phyloP scores from a whole-genome alignment of 352 stramenopile species.

The Phytophthora citrophthora region DNA sequence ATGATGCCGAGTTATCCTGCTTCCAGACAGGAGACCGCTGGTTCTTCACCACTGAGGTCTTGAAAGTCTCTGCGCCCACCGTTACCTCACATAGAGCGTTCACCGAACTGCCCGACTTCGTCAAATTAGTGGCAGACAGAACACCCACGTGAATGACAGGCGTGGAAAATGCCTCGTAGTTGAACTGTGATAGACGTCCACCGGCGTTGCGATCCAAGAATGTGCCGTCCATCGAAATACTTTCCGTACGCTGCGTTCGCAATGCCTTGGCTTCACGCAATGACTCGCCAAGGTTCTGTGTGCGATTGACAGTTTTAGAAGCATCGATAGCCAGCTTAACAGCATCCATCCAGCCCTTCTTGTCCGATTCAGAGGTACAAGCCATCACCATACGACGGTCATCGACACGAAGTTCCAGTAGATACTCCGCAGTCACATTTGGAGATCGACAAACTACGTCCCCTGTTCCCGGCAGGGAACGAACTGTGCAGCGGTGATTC shows the following conservation, averaged over 20 bases:
- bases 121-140: conserved; percentile 81
- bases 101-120: conserved; percentile 73
- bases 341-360: conserved; percentile 88
- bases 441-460: conserved; percentile 80
- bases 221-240: conserved; percentile 68
- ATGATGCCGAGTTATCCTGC: conserved; percentile 85
- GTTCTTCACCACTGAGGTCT: conserved; percentile 82
- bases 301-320: conserved; percentile 82
- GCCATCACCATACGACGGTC: conserved; percentile 85
- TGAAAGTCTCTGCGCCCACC: conserved; percentile 82
- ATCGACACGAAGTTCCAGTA: conserved; percentile 78
- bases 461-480: conserved; percentile 60
- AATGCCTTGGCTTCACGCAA: conserved; percentile 59
- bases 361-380: conserved; percentile 84
- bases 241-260: conserved; percentile 69
- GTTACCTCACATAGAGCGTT: conserved; percentile 87
- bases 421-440: conserved; percentile 71
- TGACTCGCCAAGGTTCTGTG: conserved; percentile 57
- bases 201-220: conserved; percentile 74
- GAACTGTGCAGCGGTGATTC: conserved; percentile 78
- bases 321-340: conserved; percentile 87
- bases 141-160: conserved; percentile 83
- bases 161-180: conserved; percentile 84
- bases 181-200: conserved; percentile 85
- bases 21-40: conserved; percentile 88